phyloP scores from a whole-genome alignment of 1,139 yeast genomes.

The Diutina rugosa region DNA sequence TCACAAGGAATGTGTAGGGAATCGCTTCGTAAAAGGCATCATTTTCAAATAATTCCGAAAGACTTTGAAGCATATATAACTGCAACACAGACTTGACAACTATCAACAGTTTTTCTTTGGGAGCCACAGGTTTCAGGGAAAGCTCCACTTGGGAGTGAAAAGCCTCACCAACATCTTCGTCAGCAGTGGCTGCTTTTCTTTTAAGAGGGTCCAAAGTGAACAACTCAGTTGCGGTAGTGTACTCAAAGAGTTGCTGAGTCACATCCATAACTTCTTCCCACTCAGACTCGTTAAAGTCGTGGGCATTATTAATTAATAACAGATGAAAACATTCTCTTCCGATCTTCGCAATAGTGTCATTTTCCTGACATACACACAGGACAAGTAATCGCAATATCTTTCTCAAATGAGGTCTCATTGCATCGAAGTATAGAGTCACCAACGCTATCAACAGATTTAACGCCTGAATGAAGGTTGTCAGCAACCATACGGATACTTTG shows the following conservation, averaged over 20 bases:
- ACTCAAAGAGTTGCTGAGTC: slow-evolving; percentile 55
- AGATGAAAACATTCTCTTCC: slow-evolving; percentile 84
- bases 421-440: slow-evolving; percentile 68
- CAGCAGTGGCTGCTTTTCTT: slow-evolving; percentile 10
- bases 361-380: slow-evolving; percentile 90
- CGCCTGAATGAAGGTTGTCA: slow-evolving; percentile 93
- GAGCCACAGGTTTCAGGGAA: slow-evolving; percentile 12
- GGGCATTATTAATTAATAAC: slow-evolving; percentile 59
- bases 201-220: slow-evolving; percentile 57
- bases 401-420: slow-evolving; percentile 58
- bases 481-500: slow-evolving; percentile 84
- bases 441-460: slow-evolving; percentile 77
- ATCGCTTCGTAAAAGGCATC: slow-evolving; percentile 56
- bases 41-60: slow-evolving; percentile 66
- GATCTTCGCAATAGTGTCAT: slow-evolving; percentile 89
- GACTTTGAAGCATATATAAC: slow-evolving; percentile 73
- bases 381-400: slow-evolving; percentile 68
- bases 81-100: slow-evolving; percentile 91
- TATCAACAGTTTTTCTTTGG: slow-evolving; percentile 56
- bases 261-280: slow-evolving; percentile 66
- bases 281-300: slow-evolving; percentile 48
- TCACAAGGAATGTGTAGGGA: slow-evolving; percentile 51
- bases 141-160: slow-evolving; percentile 8
- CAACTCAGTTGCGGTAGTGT: slow-evolving; percentile 79
- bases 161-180: slow-evolving; percentile 6